phyloP scores from a whole-genome alignment of 352 stramenopile species.

The Globisporangium viniferum region DNA sequence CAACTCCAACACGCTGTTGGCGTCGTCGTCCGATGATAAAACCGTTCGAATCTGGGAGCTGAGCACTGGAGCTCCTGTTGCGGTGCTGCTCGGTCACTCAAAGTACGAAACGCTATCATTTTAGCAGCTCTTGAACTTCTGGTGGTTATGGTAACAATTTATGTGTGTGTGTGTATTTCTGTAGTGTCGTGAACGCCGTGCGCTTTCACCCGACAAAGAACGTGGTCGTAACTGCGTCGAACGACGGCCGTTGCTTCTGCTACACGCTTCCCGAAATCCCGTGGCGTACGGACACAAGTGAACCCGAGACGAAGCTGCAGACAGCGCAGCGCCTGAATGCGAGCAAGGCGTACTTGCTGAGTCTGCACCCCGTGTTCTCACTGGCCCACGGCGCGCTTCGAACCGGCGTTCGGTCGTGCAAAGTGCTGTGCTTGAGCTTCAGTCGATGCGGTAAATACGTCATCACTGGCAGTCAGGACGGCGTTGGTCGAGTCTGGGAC shows the following conservation, averaged over 20 bases:
- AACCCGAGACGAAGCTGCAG: conserved; percentile 67
- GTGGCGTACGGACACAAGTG: conserved; percentile 19
- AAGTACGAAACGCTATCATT: conserved; percentile 54
- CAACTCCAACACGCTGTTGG: conserved; percentile 72
- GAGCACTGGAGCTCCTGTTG: conserved; percentile 74
- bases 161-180: background rate
- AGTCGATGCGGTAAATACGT: conserved; percentile 86
- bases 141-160: background rate
- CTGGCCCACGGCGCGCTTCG: conserved; percentile 57
- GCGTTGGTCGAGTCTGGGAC: conserved; percentile 90
- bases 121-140: background rate
- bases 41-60: conserved; percentile 88
- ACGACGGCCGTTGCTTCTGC: conserved; percentile 89
- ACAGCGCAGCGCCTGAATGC: conserved; percentile 71
- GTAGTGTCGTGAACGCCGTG: conserved; percentile 77
- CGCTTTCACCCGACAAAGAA: conserved; percentile 87
- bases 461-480: conserved; percentile 92
- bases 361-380: conserved; percentile 73
- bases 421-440: conserved; percentile 71
- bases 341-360: conserved; percentile 77
- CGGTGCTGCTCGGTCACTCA: conserved; percentile 83
- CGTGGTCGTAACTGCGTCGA: conserved; percentile 89
- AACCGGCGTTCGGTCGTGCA: conserved; percentile 56
- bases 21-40: conserved; percentile 87
- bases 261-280: conserved; percentile 86